Conservation (phyloP, 805 yeast genomes). For the Priceomyces castillae region DNA sequence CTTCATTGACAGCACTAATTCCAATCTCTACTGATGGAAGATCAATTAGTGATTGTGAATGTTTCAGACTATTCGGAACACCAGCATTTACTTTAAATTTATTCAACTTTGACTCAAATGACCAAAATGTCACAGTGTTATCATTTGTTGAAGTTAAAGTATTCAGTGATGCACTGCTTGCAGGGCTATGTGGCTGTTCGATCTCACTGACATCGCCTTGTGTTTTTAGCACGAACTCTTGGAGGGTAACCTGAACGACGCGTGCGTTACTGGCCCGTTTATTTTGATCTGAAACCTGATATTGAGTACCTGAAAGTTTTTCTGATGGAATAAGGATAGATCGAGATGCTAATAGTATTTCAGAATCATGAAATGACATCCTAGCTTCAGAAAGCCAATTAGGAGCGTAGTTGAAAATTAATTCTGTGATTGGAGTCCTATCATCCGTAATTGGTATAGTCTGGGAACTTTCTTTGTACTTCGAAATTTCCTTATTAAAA, state of each 20-base stretch:
- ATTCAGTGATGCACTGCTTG: constrained; percentile 26
- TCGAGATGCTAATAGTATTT: constrained; percentile 33
- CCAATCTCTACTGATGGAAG: constrained; percentile 20
- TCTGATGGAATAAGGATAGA: constrained; percentile 34
- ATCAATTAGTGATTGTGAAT: constrained; percentile 12
- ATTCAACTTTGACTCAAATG: constrained; percentile 11
- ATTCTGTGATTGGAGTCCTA: constrained; percentile 10
- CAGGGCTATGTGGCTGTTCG: neutral
- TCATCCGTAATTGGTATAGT: neutral
- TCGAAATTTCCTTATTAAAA: constrained; percentile 21
- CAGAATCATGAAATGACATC: constrained; percentile 14
- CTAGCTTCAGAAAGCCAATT: constrained; percentile 30
- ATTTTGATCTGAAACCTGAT: neutral
- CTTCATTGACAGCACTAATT: constrained; percentile 8
- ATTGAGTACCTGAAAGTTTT: neutral
- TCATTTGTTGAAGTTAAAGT: constrained; percentile 18
- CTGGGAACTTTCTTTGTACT: neutral
- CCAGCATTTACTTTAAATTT: constrained; percentile 15
- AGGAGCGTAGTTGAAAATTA: constrained; percentile 27
- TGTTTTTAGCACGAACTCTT: constrained; percentile 8
- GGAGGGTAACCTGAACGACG: constrained; percentile 12
- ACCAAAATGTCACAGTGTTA: constrained; percentile 21
- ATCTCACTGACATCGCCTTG: neutral
- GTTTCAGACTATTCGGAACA: constrained; percentile 1
- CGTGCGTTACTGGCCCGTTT: constrained; percentile 17